Base-by-base conservation (phyloP, 2,329 filamentous ascomycete species). In the Paecilomyces sp. region DNA sequence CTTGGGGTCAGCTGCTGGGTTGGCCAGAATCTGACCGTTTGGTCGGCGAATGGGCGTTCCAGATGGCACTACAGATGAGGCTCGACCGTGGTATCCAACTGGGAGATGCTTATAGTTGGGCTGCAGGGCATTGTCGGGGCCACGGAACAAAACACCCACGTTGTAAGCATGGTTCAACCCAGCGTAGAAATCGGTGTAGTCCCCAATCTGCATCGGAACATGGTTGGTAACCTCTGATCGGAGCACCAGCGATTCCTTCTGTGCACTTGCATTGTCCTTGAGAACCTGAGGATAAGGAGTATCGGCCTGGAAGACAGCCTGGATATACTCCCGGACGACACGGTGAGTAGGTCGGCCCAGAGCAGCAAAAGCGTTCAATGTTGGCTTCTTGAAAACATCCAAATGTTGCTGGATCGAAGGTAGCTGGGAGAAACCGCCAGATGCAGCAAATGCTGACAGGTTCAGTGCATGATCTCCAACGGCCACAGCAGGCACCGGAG, bases 171-270 rank as follows among this genome's bases (percentile, higher is more conserved):
- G 90, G 70, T 92, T 88, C 64, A 88, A 77, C 13, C 90, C 90
- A 9, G 88, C 90, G 70, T 91, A 94, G 77, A 94, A 94, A 74
- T 94, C 90, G 1, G 90, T 91, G 72, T 93, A 94, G 72, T 93
- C 90, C 28, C 89, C 88, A 66, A 93, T 91, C 58, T 81, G 80
- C 84, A 94, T 86, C 1, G 90, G 90, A 7, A 93, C 69, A 68
- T 92, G 88, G 69, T 83, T 86, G 63, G 80, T 83, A 55, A 87
- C 83, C 22, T 85, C 77, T 3, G 79, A 77, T 55, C 86, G 80
- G 0, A 81, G 83, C 3, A 91, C 62, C 12, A 93, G 73, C 0
- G 81, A 84, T 57, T 80, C 76, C 59, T 83, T 76, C 60, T 85
- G 83, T 18, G 90, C 75, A 0, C 74, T 67, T 1, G 73, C 70